phyloP scores from a whole-genome alignment of 768 basidiomycete species.

The Suillus sp. region DNA sequence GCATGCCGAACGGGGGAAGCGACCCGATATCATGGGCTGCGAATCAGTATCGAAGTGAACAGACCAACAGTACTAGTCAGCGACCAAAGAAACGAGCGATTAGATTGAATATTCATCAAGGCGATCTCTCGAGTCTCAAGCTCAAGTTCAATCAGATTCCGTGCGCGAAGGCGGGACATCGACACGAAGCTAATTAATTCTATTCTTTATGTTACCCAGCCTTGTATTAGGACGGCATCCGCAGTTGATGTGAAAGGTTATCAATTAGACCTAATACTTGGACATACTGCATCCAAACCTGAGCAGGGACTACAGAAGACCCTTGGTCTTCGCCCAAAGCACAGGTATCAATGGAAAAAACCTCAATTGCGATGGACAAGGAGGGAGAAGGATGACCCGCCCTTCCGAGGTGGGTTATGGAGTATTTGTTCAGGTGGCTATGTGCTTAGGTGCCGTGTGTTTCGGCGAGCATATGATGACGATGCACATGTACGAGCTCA shows the following conservation, averaged over 20 bases:
- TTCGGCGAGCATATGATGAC: not conserved
- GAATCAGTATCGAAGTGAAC: not conserved
- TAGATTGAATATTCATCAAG: not conserved
- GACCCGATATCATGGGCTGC: not conserved
- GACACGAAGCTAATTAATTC: not conserved
- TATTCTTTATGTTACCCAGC: not conserved
- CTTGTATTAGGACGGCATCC: not conserved
- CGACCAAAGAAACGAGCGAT: not conserved
- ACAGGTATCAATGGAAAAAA: not conserved
- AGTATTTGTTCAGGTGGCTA: not conserved
- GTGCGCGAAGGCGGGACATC: not conserved
- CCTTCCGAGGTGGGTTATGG: not conserved
- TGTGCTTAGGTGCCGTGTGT: not conserved
- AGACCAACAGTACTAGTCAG: not conserved
- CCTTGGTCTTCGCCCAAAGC: not conserved
- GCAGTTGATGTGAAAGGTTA: not conserved
- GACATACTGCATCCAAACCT: not conserved
- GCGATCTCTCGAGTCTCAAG: not conserved
- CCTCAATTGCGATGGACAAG: not conserved
- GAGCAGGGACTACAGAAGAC: not conserved
- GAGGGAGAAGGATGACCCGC: not conserved
- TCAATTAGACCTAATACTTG: not conserved
- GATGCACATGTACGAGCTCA: not conserved
- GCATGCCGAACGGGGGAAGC: not conserved
- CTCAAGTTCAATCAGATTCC: not conserved